Evolutionary conservation across 208 protist species (phyloP).

Genomic region (Paratrypanosoma confusum): DNA sequence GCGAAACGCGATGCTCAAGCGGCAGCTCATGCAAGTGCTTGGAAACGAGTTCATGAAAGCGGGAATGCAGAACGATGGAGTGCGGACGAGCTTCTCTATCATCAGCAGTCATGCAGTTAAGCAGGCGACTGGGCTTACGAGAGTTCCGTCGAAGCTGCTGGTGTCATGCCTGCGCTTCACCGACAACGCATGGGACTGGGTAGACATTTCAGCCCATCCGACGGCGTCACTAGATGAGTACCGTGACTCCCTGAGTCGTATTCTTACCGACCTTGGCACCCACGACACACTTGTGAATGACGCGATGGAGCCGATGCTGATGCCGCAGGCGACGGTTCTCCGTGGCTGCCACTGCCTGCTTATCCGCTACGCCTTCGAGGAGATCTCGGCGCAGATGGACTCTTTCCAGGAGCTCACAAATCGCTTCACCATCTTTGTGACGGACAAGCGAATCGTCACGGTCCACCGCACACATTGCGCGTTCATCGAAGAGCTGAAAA

Average conservation of each 20-base stretch:
- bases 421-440: conserved; percentile 54
- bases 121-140: conserved; percentile 36
- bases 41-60: conserved; percentile 39
- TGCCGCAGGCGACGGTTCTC: conserved; percentile 55
- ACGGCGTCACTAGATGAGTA: conserved; percentile 52
- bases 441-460: conserved; percentile 29
- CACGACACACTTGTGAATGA: conserved; percentile 42
- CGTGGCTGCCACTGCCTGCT: conserved; percentile 42
- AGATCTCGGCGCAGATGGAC: conserved; percentile 45
- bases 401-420: conserved; percentile 69
- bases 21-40: conserved; percentile 27
- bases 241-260: conserved; percentile 30
- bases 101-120: conserved; percentile 43
- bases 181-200: conserved; percentile 30
- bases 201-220: conserved; percentile 60
- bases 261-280: conserved; percentile 38
- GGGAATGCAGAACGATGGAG: conserved; percentile 30
- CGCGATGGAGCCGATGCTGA: conserved; percentile 44
- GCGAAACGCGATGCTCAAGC: conserved; percentile 32
- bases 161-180: conserved; percentile 32
- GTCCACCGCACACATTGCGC: conserved; percentile 58
- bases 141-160: conserved; percentile 45
- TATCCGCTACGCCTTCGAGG: conserved; percentile 56
- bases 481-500: conserved; percentile 54
- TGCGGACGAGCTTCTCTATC: conserved; percentile 49